A percentile compares a stretch with the other conserved stretches of the same genome.
Conservation (phyloP, 2,329 filamentous ascomycete genomes). For the Ustilaginoidea virens region DNA sequence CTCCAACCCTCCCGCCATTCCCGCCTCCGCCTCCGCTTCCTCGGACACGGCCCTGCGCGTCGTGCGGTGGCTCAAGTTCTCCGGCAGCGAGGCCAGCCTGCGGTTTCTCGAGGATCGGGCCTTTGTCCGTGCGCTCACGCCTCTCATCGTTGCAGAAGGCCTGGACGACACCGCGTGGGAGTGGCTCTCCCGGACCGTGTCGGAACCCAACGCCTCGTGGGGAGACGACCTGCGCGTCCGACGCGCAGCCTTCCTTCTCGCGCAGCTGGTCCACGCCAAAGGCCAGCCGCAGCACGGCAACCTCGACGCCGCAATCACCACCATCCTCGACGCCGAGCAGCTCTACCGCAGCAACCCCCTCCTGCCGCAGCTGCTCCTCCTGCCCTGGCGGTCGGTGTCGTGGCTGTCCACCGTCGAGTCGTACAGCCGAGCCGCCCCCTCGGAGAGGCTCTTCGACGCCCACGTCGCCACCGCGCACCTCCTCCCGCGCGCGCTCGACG, state of each 20-base stretch:
- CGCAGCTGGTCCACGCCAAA: slow-evolving; percentile 26
- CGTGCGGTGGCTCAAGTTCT: slow-evolving; percentile 36
- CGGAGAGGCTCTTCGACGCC: slow-evolving; percentile 32
- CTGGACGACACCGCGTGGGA: slow-evolving; percentile 35
- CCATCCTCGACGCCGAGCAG: slow-evolving; percentile 29
- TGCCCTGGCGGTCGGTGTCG: slow-evolving; percentile 31
- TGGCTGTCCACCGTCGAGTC: slow-evolving; percentile 37
- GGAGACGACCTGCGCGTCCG: slow-evolving; percentile 10
- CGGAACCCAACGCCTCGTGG: slow-evolving; percentile 9
- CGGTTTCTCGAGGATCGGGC: slow-evolving; percentile 25
- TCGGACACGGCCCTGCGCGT: slow-evolving; percentile 32
- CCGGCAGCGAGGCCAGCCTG: slow-evolving; percentile 29
- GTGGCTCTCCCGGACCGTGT: slow-evolving; percentile 31
- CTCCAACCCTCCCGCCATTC: slow-evolving; percentile 6
- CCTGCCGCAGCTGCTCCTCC: slow-evolving; percentile 21
- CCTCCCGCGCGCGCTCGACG: slow-evolving; percentile 18
- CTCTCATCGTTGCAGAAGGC: slow-evolving; percentile 36
- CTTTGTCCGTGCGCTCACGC: slow-evolving; percentile 25
- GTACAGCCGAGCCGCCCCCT: slow-evolving; percentile 27
- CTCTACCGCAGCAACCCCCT: slow-evolving; percentile 21
- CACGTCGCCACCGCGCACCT: slow-evolving; percentile 32
- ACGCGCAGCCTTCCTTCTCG: slow-evolving; percentile 19
- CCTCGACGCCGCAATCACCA: slow-evolving; percentile 33
- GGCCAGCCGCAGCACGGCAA: slow-evolving; percentile 22
- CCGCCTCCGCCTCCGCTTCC: slow-evolving; percentile 21